Conservation (phyloP, 805 yeast species). For the Cyberlindnera mrakii region DNA sequence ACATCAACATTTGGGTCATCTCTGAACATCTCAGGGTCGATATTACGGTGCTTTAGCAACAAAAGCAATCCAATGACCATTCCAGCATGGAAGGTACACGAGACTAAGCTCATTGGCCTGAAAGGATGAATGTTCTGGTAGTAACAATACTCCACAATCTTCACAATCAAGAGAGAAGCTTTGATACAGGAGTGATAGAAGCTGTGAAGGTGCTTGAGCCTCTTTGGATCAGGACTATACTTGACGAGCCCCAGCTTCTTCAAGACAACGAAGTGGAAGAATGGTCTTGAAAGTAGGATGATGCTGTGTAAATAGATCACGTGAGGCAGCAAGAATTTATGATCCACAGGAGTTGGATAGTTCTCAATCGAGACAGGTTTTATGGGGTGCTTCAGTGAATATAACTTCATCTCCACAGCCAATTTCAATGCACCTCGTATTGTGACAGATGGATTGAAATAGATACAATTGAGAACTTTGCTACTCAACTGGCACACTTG, state of each 20-base stretch:
- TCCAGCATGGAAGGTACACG: constrained; percentile 32
- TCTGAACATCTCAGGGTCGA: constrained; percentile 15
- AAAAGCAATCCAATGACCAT: constrained; percentile 29
- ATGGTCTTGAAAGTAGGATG: constrained; percentile 35
- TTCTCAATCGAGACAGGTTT: constrained; percentile 24
- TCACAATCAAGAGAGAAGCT: constrained; percentile 30
- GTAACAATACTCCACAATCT: constrained; percentile 24
- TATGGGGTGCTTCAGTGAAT: constrained; percentile 29
- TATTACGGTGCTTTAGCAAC: constrained; percentile 15
- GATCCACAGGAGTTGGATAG: constrained; percentile 18
- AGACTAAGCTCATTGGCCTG: constrained; percentile 30
- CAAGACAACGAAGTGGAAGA: constrained; percentile 30
- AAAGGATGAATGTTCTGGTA: constrained; percentile 28
- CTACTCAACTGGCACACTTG: constrained; percentile 27
- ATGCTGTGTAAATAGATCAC: constrained; percentile 32
- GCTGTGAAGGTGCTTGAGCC: constrained; percentile 13
- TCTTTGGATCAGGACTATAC: constrained; percentile 10
- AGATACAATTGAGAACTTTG: constrained; percentile 27
- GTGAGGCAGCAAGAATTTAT: constrained; percentile 26
- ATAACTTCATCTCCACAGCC: constrained; percentile 30
- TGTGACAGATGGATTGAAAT: constrained; percentile 27
- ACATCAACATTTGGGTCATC: constrained; percentile 12
- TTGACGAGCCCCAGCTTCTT: constrained; percentile 17
- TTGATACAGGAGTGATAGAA: constrained; percentile 34
- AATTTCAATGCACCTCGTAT: constrained; percentile 28